phyloP scores from a whole-genome alignment of 2,329 filamentous ascomycete genomes.

The Cercospora sojina region DNA sequence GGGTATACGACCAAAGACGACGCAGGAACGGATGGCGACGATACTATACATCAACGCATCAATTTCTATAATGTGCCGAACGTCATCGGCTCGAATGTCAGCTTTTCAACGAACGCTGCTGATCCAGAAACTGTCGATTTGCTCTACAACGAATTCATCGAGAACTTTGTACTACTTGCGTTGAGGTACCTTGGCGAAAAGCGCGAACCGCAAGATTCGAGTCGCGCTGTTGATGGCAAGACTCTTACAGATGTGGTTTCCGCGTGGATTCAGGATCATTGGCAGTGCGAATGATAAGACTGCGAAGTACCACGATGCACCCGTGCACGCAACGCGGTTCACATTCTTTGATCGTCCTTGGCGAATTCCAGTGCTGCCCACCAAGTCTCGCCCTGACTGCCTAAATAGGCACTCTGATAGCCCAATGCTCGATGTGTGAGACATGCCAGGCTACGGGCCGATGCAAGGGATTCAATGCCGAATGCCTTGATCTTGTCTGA shows the following conservation, averaged over 20 bases:
- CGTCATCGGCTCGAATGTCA: conserved; percentile 69
- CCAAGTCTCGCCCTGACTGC: background rate
- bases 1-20: conserved; percentile 93
- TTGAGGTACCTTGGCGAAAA: conserved; percentile 61
- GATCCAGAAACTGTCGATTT: conserved; percentile 76
- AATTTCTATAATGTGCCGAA: conserved; percentile 78
- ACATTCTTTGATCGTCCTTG: background rate
- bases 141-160: conserved; percentile 87
- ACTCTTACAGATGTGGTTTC: conserved; percentile 59
- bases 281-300: conserved; percentile 41
- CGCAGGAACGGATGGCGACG: conserved; percentile 78
- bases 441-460: background rate
- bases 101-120: conserved; percentile 53
- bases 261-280: conserved; percentile 57
- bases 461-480: background rate
- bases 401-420: background rate
- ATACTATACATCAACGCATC: conserved; percentile 77
- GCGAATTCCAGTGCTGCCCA: conserved; percentile 2
- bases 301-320: background rate
- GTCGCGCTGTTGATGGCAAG: conserved; percentile 53
- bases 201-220: conserved; percentile 52
- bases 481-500: background rate
- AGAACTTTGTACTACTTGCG: conserved; percentile 75
- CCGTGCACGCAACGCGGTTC: background rate
- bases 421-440: background rate